Evolutionary conservation across 106 monocot species (phyloP).

Genomic region (Dendrobium chrysotoxum): DNA sequence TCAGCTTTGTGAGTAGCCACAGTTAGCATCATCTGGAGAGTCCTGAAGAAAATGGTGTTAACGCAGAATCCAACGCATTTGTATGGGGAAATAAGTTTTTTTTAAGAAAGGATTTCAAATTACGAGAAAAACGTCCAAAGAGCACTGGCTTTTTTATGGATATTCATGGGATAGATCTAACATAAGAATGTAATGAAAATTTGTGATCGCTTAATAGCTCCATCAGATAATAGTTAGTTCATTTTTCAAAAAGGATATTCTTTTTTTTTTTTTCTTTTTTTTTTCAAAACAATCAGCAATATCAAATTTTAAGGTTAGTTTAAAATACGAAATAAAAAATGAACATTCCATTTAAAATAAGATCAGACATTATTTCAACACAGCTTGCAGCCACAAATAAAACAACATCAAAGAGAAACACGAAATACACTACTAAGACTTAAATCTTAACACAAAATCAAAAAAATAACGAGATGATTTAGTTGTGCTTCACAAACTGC

Average conservation of each 20-base stretch:
- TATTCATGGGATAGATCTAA: not conserved
- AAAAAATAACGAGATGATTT: not conserved
- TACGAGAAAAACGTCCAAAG: not conserved
- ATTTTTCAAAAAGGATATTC: not conserved
- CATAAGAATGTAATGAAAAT: not conserved
- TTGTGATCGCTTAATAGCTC: not conserved
- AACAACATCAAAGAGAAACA: not conserved
- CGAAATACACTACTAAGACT: too few species aligned
- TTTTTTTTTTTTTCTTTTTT: not conserved
- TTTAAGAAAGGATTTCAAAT: not conserved
- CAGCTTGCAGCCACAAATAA: not conserved
- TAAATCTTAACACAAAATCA: too few species aligned
- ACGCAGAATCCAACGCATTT: not conserved
- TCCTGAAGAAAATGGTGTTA: conserved; percentile 37
- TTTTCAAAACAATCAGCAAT: not conserved
- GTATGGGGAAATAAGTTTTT: not conserved
- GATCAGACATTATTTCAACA: not conserved
- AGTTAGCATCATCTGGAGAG: conserved; percentile 74
- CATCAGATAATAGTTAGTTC: not conserved
- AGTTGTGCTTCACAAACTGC: not conserved
- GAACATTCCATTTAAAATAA: not conserved
- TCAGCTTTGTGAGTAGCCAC: conserved; percentile 68
- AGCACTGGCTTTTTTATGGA: not conserved
- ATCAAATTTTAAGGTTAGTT: not conserved
- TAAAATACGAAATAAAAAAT: not conserved